Conservation (phyloP, 1,284 basidiomycete species). For the Microbotryomycetes sp. region DNA sequence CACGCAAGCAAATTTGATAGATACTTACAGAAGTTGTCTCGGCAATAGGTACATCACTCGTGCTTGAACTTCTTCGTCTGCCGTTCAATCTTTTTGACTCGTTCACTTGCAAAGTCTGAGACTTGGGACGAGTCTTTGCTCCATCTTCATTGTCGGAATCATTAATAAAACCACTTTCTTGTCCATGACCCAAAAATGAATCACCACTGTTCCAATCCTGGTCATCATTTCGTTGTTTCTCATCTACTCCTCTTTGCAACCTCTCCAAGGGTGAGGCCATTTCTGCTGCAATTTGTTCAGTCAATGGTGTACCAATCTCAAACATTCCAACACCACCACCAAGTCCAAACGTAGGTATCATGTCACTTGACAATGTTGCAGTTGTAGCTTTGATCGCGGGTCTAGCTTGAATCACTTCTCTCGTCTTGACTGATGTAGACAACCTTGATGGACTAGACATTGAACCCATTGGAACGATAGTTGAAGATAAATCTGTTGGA, state of each 20-base stretch:
- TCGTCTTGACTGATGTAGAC: background rate
- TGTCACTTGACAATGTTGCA: constrained; percentile 28
- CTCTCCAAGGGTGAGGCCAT: constrained; percentile 28
- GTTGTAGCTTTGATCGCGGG: constrained; percentile 20
- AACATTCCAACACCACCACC: constrained; percentile 3
- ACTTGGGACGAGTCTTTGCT: constrained; percentile 1
- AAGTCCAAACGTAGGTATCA: constrained; percentile 23
- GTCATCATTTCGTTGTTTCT: background rate
- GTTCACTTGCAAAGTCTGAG: constrained; percentile 4
- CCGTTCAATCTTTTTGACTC: background rate
- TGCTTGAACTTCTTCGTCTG: constrained; percentile 2
- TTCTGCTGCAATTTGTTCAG: constrained; percentile 19
- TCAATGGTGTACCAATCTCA: constrained; percentile 19
- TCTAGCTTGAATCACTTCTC: constrained; percentile 14
- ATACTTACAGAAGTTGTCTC: constrained; percentile 15
- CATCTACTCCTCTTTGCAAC: constrained; percentile 15
- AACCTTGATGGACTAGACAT: background rate
- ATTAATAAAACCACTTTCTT: constrained; percentile 2
- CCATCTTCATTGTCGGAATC: constrained; percentile 9
- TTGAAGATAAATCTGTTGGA: background rate
- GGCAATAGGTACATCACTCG: constrained; percentile 18
- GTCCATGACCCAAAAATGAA: constrained; percentile 13
- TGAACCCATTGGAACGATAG: background rate
- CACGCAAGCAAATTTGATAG: background rate
- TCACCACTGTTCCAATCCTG: constrained; percentile 16